These are phyloP conservation scores for Scheffersomyces cryptocercus DNA, from an alignment of 1,139 yeast species.

Conservation along the genomic window DNA sequence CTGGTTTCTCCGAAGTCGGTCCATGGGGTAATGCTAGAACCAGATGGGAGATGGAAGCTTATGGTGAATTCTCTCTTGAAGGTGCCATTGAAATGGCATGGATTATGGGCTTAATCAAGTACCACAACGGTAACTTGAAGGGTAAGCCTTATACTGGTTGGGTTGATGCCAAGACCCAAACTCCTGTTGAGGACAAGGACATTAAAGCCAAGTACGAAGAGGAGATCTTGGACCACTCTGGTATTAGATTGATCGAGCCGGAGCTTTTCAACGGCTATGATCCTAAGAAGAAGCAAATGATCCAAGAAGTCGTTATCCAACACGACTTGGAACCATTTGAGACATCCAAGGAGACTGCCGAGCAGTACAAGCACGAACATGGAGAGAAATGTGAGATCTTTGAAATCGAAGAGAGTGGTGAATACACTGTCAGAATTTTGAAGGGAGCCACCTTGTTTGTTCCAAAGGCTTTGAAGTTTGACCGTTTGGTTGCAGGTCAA, in stretches of 20 bases:
- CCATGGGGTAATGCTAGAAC: slow-evolving; percentile 99
- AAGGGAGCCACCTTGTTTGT: slow-evolving; percentile 90
- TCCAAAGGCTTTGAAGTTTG: slow-evolving; percentile 95
- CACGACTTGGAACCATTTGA: slow-evolving; percentile 96
- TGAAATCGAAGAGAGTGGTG: slow-evolving; percentile 87
- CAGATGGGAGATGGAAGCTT: slow-evolving; percentile 99
- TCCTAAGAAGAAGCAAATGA: slow-evolving; percentile 87
- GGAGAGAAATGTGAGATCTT: slow-evolving; percentile 93
- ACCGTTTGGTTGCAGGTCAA: slow-evolving; percentile 98
- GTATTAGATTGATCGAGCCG: slow-evolving; percentile 95
- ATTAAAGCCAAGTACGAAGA: slow-evolving; percentile 89
- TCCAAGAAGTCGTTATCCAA: slow-evolving; percentile 94
- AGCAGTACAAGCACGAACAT: slow-evolving; percentile 89
- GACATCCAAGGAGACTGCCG: slow-evolving; percentile 92
- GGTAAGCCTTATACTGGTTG: slow-evolving; percentile 90
- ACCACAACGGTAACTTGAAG: slow-evolving; percentile 90
- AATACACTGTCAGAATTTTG: slow-evolving; percentile 83
- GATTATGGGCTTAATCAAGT: slow-evolving; percentile 97
- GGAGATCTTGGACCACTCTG: slow-evolving; percentile 85
- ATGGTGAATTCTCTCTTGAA: slow-evolving; percentile 94
- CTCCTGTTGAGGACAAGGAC: slow-evolving; percentile 93
- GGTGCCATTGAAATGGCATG: slow-evolving; percentile 99
- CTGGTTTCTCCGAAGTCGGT: slow-evolving; percentile 98
- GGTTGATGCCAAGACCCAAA: slow-evolving; percentile 92
- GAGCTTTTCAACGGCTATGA: slow-evolving; percentile 92